Base-by-base conservation (phyloP, 2,329 filamentous ascomycete genomes). In the Leptographium wingfieldii region DNA sequence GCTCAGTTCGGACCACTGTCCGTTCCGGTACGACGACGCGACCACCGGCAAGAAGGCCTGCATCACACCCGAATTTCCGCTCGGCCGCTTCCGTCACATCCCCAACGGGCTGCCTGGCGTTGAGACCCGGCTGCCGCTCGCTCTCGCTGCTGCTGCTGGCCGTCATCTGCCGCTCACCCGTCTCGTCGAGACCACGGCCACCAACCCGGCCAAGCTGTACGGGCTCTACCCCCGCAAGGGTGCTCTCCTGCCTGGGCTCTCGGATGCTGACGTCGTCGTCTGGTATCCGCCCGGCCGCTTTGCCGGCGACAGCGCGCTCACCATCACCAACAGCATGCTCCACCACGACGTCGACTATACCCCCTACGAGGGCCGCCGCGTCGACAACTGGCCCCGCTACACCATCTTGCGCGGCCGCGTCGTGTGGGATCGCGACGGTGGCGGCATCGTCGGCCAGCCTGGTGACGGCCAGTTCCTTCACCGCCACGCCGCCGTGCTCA, bases 301-400 rank as follows among this genome's bases (percentile, higher is more conserved):
- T 5, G 57, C 58, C 14, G 58, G 58, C 64, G 76, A 60, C 49
- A 49, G 57, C 58, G 7, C 9, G 14, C 67, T 76, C 22, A 68
- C 72, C 14, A 75, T 80, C 63, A 68, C 69, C 49, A 83, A 84
- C 65, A 71, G 72, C 9, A 77, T 78, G 70, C 67, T 85, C 63
- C 82, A 86, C 68, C 82, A 85, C 66, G 75, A 80, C 62, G 77
- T 83, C 2, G 82, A 86, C 65, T 84, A 85, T 65, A 84, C 82
- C 10, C 82, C 82, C 0, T 85, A 80, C 64, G 82, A 85, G 67
- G 81, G 82, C 0, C 74, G 73, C 56, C 70, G 66, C n/a, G 66
- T 86, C 49, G 74, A 73, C 33, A 81, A 85, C 60, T 85, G 83
- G 82, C 82, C 82, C 12, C 73, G 82, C 25, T 84, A 80, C 66